Evolutionary conservation across 1,284 basidiomycete genomes (phyloP).

Genomic region (Ustanciosporium gigantosporum): DNA sequence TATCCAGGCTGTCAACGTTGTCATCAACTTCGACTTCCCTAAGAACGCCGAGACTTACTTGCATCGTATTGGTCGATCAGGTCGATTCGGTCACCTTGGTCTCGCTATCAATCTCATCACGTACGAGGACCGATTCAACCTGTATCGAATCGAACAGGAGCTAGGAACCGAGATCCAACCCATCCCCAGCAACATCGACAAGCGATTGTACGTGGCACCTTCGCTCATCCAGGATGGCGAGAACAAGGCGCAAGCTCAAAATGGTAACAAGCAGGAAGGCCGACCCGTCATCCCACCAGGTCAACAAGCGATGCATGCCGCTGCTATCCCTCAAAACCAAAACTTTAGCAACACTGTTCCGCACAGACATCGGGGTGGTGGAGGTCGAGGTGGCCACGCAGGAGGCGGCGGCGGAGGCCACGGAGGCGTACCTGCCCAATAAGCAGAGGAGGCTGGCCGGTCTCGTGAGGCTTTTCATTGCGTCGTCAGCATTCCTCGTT

Average conservation of each 20-base stretch:
- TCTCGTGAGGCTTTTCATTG: too few species aligned
- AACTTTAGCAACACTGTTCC: slow-evolving; percentile 57
- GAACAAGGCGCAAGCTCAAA: slow-evolving; percentile 12
- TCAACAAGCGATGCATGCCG: slow-evolving; percentile 59
- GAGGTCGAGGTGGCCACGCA: slow-evolving; percentile 15
- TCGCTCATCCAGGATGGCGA: slow-evolving; percentile 54
- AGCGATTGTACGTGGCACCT: slow-evolving; percentile 72
- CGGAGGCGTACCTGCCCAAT: slow-evolving; percentile 20
- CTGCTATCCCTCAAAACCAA: slow-evolving; percentile 54
- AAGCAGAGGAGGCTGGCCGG: too few species aligned
- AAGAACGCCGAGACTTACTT: slow-evolving; percentile 98
- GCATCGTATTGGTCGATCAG: slow-evolving; percentile 94
- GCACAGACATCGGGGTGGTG: slow-evolving; percentile 36
- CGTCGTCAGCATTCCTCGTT: too few species aligned
- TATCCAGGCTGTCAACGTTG: slow-evolving; percentile 98
- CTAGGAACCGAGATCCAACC: slow-evolving; percentile 96
- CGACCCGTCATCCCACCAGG: slow-evolving; percentile 59
- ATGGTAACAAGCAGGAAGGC: slow-evolving; percentile 53
- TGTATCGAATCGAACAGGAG: slow-evolving; percentile 97
- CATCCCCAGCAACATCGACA: slow-evolving; percentile 88
- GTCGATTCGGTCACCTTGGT: slow-evolving; percentile 94
- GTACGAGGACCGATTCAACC: slow-evolving; percentile 95
- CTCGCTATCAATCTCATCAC: slow-evolving; percentile 85
- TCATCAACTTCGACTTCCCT: slow-evolving; percentile 99
- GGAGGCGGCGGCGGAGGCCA: slow-evolving; percentile 10